Percentiles rank a stretch among this genome's conserved stretches.
Evolutionary conservation across 1,284 basidiomycete species (phyloP).

Genomic region (Flammula alnicola): DNA sequence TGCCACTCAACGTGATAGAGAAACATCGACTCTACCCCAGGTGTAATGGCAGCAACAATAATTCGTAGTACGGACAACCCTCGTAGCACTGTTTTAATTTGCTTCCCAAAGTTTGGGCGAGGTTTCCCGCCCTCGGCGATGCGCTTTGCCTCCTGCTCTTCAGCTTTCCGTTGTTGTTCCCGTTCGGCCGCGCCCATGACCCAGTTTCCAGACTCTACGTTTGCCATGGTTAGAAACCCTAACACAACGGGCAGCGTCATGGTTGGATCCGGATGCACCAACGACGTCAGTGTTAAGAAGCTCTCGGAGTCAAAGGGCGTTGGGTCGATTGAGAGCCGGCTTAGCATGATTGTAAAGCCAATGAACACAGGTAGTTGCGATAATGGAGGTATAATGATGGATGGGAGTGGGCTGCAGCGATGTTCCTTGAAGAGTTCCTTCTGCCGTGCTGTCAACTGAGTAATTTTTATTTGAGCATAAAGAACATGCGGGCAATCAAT

Average conservation of each 20-base stretch:
- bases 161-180: constrained; percentile 47
- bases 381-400: constrained; percentile 65
- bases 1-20: not conserved
- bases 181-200: constrained; percentile 61
- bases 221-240: constrained; percentile 75
- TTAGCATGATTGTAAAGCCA: constrained; percentile 62
- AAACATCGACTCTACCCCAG: constrained; percentile 61
- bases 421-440: constrained; percentile 63
- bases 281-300: constrained; percentile 72
- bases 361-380: constrained; percentile 79
- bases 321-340: constrained; percentile 58
- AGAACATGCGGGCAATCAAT: constrained; percentile 6
- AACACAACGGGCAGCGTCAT: constrained; percentile 71
- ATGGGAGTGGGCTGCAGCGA: constrained; percentile 60
- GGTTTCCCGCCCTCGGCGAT: constrained; percentile 46
- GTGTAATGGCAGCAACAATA: constrained; percentile 75
- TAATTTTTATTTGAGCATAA: not conserved
- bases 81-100: constrained; percentile 60
- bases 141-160: constrained; percentile 50
- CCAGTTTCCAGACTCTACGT: constrained; percentile 78
- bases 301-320: constrained; percentile 75
- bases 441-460: constrained; percentile 58
- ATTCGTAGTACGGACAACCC: constrained; percentile 73
- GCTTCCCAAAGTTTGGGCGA: no score
- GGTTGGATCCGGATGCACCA: constrained; percentile 74